Evolutionary conservation across 106 monocot genomes (phyloP).

Genomic region (Dioscorea alata): DNA sequence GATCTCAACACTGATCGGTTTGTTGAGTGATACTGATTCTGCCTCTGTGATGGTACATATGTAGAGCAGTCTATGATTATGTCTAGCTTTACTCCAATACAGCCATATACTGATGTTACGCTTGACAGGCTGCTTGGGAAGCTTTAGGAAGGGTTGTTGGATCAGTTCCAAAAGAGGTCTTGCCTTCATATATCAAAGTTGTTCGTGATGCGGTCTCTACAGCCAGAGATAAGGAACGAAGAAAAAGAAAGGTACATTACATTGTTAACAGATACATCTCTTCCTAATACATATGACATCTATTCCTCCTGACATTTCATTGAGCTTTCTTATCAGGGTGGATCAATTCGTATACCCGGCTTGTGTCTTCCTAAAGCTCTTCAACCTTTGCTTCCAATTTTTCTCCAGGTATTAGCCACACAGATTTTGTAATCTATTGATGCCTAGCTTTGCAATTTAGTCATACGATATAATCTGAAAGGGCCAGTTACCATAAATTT

Average conservation of each 20-base stretch:
- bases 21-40: constrained; percentile 80
- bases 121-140: constrained; percentile 74
- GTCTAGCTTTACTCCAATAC: no score
- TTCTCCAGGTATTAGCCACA: constrained; percentile 64
- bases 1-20: constrained; percentile 68
- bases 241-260: constrained; percentile 74
- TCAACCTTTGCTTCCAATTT: constrained; percentile 96
- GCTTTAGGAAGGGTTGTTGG: constrained; percentile 82
- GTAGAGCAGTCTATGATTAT: background rate
- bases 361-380: constrained; percentile 97
- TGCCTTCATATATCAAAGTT: constrained; percentile 75
- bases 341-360: constrained; percentile 76
- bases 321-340: constrained; percentile 45
- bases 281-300: no score
- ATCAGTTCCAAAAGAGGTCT: constrained; percentile 82
- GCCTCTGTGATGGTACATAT: constrained; percentile 59
- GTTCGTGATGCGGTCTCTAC: constrained; percentile 99
- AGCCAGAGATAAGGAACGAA: constrained; percentile 90
- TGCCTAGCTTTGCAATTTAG: no score
- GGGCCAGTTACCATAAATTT: no score
- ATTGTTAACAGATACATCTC: background rate
- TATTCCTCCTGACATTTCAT: background rate
- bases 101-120: constrained; percentile 10
- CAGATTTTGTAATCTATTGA: no score
- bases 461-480: no score